Percentiles rank a stretch among this genome's conserved stretches.
Conservation (phyloP, 73 alveolate species). For the Stentor roeselii region DNA sequence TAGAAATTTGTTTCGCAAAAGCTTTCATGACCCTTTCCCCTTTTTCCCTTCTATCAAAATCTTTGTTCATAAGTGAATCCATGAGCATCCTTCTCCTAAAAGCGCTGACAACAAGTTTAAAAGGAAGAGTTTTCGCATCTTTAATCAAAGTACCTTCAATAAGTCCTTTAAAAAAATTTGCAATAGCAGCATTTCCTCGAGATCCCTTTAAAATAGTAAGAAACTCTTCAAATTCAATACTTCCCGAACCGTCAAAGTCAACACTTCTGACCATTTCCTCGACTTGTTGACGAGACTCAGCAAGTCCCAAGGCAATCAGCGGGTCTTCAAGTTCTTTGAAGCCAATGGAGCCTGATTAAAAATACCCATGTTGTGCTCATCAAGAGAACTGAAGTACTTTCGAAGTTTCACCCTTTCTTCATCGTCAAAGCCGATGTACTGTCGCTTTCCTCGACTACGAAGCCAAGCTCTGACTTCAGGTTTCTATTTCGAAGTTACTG, state of each 20-base stretch:
- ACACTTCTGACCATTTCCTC: conserved; percentile 81
- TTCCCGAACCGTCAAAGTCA: conserved; percentile 91
- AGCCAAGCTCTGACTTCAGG: conserved; percentile 57
- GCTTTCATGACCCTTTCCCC: too few relatives aligned
- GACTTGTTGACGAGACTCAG: conserved; percentile 96
- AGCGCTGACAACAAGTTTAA: too few relatives aligned
- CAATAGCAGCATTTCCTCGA: too few relatives aligned
- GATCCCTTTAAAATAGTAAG: too few relatives aligned
- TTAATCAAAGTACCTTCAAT: too few relatives aligned
- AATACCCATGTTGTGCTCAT: conserved; percentile 61
- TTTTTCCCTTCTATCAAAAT: too few relatives aligned
- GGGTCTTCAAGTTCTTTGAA: conserved; percentile 89
- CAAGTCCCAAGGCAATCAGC: conserved; percentile 79
- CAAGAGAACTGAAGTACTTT: conserved; percentile 72
- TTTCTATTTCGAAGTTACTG: conserved; percentile 14
- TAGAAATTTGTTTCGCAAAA: too few relatives aligned
- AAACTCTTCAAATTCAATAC: too few relatives aligned
- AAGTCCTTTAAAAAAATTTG: too few relatives aligned
- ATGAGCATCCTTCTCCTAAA: too few relatives aligned
- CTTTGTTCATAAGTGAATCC: too few relatives aligned
- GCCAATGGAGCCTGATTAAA: conserved; percentile 95
- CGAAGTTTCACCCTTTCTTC: conserved; percentile 57
- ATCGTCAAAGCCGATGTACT: conserved; percentile 55
- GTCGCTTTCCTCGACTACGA: conserved; percentile 52
- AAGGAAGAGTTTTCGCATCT: too few relatives aligned